These are phyloP conservation scores for Aurinia saxatilis DNA, from an alignment of 345 rosid genomes.

Conservation along the genomic window DNA sequence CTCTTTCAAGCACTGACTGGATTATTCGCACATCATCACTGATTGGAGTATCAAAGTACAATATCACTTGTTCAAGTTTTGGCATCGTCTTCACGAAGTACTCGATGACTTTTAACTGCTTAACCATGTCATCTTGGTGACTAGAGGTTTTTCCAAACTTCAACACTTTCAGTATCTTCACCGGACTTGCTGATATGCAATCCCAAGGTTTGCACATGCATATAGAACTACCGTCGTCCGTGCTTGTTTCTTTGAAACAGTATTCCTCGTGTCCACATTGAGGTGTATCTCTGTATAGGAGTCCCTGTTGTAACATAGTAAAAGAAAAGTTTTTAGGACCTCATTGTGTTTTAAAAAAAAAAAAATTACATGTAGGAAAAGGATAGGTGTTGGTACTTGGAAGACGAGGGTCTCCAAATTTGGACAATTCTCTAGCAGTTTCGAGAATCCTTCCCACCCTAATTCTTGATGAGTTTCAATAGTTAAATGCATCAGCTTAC, in stretches of 20 bases:
- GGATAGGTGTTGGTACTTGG: conserved; percentile 2
- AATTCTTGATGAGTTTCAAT: conserved; percentile 5
- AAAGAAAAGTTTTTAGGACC: not conserved
- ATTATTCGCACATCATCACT: not conserved
- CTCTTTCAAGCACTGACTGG: not conserved
- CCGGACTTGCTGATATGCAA: conserved; percentile 3
- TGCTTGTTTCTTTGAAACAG: not conserved
- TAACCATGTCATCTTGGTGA: not conserved
- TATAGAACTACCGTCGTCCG: not conserved
- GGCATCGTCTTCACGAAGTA: not conserved
- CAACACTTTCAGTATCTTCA: conserved; percentile 12
- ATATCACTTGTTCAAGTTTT: not conserved
- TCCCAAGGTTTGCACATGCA: conserved; percentile 16
- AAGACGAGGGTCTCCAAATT: conserved; percentile 14
- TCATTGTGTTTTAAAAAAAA: not conserved
- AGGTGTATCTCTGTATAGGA: conserved; percentile 6
- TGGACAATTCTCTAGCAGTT: conserved; percentile 12
- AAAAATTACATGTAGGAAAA: not conserved
- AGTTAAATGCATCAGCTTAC: conserved; percentile 11
- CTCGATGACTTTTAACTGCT: not conserved
- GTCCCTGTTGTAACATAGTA: conserved; percentile 1
- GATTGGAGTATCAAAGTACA: not conserved
- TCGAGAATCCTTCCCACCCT: conserved; percentile 7
- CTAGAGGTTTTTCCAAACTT: conserved; percentile 2
- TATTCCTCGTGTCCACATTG: not conserved